Evolutionary conservation across 495 filamentous ascomycete species (phyloP).

Genomic region (Pseudomonodictys pantanalensis): DNA sequence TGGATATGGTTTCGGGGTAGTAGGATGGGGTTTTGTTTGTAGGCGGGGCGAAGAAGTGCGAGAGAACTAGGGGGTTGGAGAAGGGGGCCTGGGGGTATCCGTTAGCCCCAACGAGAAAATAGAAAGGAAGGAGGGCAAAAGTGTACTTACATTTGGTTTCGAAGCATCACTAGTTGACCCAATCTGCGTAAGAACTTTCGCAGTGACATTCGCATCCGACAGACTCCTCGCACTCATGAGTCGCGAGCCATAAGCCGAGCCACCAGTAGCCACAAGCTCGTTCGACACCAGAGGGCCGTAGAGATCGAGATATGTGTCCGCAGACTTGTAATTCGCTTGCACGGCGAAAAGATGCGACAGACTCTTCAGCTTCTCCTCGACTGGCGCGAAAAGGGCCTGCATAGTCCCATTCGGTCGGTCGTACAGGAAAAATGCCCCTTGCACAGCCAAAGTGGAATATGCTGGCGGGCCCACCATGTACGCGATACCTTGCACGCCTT

Average conservation of each 20-base stretch:
- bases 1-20: constrained; percentile 8
- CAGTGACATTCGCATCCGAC: constrained; percentile 12
- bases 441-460: constrained; percentile 6
- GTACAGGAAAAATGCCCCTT: constrained; percentile 19
- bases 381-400: constrained; percentile 15
- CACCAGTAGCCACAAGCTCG: constrained; percentile 20
- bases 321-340: background rate
- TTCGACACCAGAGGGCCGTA: background rate
- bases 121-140: background rate
- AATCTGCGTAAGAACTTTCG: constrained; percentile 15
- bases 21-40: constrained; percentile 8
- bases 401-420: constrained; percentile 26
- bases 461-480: constrained; percentile 23
- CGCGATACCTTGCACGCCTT: constrained; percentile 32
- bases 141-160: constrained; percentile 17
- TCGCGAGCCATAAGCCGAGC: constrained; percentile 19
- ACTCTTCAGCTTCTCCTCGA: constrained; percentile 4
- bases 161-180: constrained; percentile 1
- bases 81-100: background rate
- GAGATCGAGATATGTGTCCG: constrained; percentile 9
- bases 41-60: constrained; percentile 18
- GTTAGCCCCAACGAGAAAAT: background rate
- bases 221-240: constrained; percentile 17
- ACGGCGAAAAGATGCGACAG: background rate
- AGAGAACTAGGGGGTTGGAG: constrained; percentile 17